Conservation (phyloP, 805 yeast species). For the Candida ascalaphidarum region DNA sequence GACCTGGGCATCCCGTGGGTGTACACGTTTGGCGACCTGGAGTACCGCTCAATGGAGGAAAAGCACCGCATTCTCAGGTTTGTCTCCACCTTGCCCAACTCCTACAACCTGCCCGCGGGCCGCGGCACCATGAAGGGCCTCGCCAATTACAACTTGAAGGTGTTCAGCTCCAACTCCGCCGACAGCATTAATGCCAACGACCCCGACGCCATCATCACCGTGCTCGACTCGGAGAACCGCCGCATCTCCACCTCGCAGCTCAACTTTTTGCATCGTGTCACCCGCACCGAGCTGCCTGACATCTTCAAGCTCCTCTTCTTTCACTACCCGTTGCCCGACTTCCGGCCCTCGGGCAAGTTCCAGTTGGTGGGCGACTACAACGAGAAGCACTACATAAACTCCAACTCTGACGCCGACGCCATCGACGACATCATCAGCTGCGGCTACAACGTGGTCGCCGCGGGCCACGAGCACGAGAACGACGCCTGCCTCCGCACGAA, state of each 20-base stretch:
- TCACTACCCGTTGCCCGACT: slow-evolving; percentile 35
- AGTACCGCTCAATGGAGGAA: slow-evolving; percentile 6
- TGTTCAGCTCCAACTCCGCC: slow-evolving; percentile 6
- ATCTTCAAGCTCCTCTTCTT: slow-evolving; percentile 24
- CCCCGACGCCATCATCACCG: slow-evolving; percentile 18
- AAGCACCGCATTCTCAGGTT: slow-evolving; percentile 15
- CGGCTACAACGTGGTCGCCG: slow-evolving; percentile 29
- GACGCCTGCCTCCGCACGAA: slow-evolving; percentile 30
- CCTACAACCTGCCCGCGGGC: slow-evolving; percentile 18
- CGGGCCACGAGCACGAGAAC: slow-evolving; percentile 37
- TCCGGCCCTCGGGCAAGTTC: slow-evolving; percentile 30
- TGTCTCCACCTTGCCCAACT: slow-evolving; percentile 25
- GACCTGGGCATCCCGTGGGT: slow-evolving; percentile 20
- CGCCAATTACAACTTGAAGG: slow-evolving; percentile 26
- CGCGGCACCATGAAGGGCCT: slow-evolving; percentile 20
- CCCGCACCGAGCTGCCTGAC: slow-evolving; percentile 2
- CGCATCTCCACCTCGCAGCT: slow-evolving; percentile 23
- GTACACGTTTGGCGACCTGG: slow-evolving; percentile 33
- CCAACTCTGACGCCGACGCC: slow-evolving; percentile 18
- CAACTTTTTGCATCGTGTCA: slow-evolving; percentile 19
- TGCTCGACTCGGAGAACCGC: slow-evolving; percentile 25
- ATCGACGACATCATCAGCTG: slow-evolving; percentile 24
- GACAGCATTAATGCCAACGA: slow-evolving; percentile 1
- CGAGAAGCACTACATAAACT: slow-evolving; percentile 25
- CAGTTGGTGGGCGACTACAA: slow-evolving; percentile 30